phyloP scores from a whole-genome alignment of 306 rosid genomes.

The Medicago ruthenica region DNA sequence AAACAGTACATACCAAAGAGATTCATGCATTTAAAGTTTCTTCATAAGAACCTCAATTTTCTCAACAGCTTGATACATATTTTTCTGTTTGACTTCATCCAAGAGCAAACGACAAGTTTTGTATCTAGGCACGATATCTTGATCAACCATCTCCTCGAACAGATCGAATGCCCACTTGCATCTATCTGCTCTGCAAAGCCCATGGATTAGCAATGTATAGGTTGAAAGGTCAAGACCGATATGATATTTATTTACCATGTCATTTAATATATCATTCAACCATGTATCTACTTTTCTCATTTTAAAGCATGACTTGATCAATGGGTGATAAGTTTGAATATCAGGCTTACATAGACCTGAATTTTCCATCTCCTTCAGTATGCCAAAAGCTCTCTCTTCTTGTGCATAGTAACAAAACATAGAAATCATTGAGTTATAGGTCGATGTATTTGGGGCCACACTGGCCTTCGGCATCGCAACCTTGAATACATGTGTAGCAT shows the following conservation, averaged over 20 bases:
- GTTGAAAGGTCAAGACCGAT: slow-evolving; percentile 81
- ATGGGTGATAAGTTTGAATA: slow-evolving; percentile 77
- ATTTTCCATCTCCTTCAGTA: slow-evolving; percentile 66
- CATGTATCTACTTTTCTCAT: slow-evolving; percentile 49
- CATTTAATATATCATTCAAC: slow-evolving; percentile 63
- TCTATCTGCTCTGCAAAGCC: slow-evolving; percentile 73
- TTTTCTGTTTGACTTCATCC: slow-evolving; percentile 66
- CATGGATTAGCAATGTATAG: slow-evolving; percentile 78
- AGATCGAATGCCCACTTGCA: slow-evolving; percentile 69
- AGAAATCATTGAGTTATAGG: slow-evolving; percentile 81
- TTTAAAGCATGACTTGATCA: slow-evolving; percentile 81
- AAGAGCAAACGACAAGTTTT: slow-evolving; percentile 73
- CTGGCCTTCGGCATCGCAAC: slow-evolving; percentile 63
- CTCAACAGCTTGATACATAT: slow-evolving; percentile 69
- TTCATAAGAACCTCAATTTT: slow-evolving; percentile 74
- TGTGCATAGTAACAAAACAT: slow-evolving; percentile 67
- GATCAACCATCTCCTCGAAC: slow-evolving; percentile 78
- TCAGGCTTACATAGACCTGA: slow-evolving; percentile 76
- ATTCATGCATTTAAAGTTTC: slow-evolving; percentile 46
- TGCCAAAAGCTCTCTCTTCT: slow-evolving; percentile 60
- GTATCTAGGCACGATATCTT: slow-evolving; percentile 69
- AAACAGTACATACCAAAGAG: neutral
- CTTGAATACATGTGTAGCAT: slow-evolving; percentile 62
- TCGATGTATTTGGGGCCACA: slow-evolving; percentile 68
- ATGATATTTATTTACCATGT: slow-evolving; percentile 69